These are phyloP conservation scores for Carex kokanica DNA, from an alignment of 176 grass and related monocot species.

Conservation along the genomic window DNA sequence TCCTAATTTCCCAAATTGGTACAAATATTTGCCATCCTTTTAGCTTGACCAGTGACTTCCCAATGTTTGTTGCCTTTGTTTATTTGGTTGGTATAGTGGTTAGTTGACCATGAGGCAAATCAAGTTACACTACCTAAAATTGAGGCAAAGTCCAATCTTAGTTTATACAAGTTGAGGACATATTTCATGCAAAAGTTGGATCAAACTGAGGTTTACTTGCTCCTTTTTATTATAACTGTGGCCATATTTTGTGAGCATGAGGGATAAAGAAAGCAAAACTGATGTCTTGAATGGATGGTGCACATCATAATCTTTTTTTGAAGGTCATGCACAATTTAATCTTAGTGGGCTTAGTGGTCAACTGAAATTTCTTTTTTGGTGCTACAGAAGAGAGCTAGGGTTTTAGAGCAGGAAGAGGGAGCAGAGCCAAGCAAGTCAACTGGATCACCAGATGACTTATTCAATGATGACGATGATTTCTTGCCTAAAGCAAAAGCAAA, in stretches of 20 bases:
- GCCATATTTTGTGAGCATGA: neutral
- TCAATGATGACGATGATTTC: constrained; percentile 33
- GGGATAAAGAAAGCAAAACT: neutral
- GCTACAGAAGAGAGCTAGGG: constrained; percentile 44
- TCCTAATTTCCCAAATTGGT: neutral
- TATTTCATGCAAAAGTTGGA: neutral
- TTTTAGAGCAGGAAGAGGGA: constrained; percentile 30
- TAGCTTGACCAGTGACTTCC: neutral
- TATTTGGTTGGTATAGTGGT: neutral
- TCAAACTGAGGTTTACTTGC: neutral
- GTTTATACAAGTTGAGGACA: neutral
- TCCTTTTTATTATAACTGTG: neutral
- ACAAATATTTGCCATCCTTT: neutral
- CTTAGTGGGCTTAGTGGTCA: neutral
- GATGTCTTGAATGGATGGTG: neutral
- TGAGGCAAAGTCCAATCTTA: neutral
- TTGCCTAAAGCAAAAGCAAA: constrained; percentile 41
- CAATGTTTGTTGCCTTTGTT: neutral
- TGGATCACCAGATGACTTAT: constrained; percentile 33
- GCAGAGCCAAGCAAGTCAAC: constrained; percentile 26
- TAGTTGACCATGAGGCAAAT: neutral
- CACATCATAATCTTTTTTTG: neutral
- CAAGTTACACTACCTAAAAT: neutral
- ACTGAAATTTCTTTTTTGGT: neutral
- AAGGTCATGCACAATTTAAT: neutral